phyloP scores from a whole-genome alignment of 345 rosid species.

The Brassica cretica region DNA sequence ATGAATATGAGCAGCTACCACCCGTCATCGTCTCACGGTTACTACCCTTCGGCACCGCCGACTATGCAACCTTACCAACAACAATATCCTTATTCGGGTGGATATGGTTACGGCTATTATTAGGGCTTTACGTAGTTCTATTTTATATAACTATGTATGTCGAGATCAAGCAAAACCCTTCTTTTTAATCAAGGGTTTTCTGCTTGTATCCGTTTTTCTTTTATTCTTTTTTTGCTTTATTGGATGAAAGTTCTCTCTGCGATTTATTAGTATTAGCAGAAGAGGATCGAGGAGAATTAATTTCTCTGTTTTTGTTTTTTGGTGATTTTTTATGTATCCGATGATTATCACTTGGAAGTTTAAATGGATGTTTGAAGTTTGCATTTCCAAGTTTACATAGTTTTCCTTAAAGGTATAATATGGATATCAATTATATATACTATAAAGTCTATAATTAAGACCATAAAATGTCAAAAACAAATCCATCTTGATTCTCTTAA shows the following conservation, averaged over 20 bases:
- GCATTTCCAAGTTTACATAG: not conserved
- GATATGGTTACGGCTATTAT: slow-evolving; percentile 24
- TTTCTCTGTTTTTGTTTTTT: not conserved
- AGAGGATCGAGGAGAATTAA: slow-evolving; percentile 3
- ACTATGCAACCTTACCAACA: slow-evolving; percentile 30
- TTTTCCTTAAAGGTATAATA: not conserved
- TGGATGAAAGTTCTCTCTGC: slow-evolving; percentile 24
- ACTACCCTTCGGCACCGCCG: not conserved
- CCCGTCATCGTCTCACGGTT: slow-evolving; percentile 6
- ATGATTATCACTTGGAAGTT: not conserved
- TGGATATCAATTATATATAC: not conserved
- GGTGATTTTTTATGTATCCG: not conserved
- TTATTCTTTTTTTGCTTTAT: not conserved
- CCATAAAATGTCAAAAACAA: not conserved
- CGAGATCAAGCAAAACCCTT: slow-evolving; percentile 29
- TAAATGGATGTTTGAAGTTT: not conserved
- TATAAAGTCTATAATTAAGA: not conserved
- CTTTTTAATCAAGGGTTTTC: slow-evolving; percentile 15
- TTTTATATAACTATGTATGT: not conserved
- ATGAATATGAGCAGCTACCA: slow-evolving; percentile 2
- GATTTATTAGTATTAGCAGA: slow-evolving; percentile 25
- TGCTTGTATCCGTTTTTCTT: slow-evolving; percentile 22
- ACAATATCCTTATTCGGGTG: slow-evolving; percentile 26
- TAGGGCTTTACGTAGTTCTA: not conserved
- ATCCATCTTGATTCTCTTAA: not conserved